A percentile compares a stretch with the other conserved stretches of the same genome.
These are phyloP conservation scores for Drosera spatulata DNA, from an alignment of 179 eudicot genomes.

Conservation along the genomic window DNA sequence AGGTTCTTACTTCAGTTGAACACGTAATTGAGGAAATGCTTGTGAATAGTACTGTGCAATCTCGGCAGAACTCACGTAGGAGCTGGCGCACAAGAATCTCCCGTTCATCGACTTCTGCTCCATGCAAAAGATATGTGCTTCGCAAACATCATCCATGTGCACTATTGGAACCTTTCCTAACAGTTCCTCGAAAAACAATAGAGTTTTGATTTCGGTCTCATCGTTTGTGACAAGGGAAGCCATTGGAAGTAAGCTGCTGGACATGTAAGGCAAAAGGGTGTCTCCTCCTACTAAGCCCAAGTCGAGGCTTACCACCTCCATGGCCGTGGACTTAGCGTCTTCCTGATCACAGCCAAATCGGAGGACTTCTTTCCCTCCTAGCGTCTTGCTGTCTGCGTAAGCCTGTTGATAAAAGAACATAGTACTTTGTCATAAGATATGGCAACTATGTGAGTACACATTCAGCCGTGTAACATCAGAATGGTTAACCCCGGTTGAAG, in stretches of 20 bases:
- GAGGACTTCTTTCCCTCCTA: slow-evolving; percentile 36
- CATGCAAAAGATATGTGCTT: slow-evolving; percentile 46
- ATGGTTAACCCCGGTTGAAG: neutral
- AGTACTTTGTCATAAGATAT: too few relatives aligned
- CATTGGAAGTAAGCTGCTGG: neutral
- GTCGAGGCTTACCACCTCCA: slow-evolving; percentile 41
- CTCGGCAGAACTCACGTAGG: slow-evolving; percentile 23
- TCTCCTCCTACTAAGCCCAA: slow-evolving; percentile 56
- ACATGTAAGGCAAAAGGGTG: slow-evolving; percentile 11
- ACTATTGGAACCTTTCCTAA: slow-evolving; percentile 32
- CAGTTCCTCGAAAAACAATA: slow-evolving; percentile 29
- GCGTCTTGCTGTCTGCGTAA: slow-evolving; percentile 28
- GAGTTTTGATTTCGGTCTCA: neutral
- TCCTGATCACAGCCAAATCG: neutral
- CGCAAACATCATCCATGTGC: slow-evolving; percentile 38
- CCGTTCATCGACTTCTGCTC: slow-evolving; percentile 25
- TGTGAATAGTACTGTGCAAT: slow-evolving; percentile 21
- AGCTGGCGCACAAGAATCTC: slow-evolving; percentile 40
- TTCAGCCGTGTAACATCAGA: too few relatives aligned
- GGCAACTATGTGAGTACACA: too few relatives aligned
- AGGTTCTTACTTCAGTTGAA: neutral
- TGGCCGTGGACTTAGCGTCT: neutral
- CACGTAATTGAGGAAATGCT: slow-evolving; percentile 7
- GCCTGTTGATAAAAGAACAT: slow-evolving; percentile 10
- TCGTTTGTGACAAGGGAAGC: slow-evolving; percentile 16